phyloP scores from a whole-genome alignment of 495 filamentous ascomycete genomes.

The Penicillium malachiteum region DNA sequence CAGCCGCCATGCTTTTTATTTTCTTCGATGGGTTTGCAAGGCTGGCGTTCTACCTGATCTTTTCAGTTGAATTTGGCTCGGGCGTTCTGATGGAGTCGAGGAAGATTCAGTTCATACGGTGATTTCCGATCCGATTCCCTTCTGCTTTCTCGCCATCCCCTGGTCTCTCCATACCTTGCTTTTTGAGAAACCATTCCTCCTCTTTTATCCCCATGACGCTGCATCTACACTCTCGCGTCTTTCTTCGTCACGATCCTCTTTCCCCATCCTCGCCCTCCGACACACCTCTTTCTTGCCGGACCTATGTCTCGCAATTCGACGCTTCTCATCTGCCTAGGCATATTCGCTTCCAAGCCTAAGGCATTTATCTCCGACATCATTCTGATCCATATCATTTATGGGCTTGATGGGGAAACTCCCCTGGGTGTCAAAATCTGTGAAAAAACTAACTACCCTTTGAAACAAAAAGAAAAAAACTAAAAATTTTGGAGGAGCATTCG shows the following conservation, averaged over 20 bases:
- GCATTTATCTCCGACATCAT: background rate
- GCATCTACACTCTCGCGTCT: background rate
- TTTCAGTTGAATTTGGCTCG: conserved; percentile 19
- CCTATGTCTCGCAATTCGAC: background rate
- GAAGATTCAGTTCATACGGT: conserved; percentile 4
- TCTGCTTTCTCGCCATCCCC: background rate
- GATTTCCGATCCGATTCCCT: background rate
- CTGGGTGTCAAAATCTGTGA: conserved; percentile 1
- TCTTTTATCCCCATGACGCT: background rate
- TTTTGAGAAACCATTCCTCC: background rate
- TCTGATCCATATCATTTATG: conserved; percentile 2
- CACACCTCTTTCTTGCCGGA: background rate
- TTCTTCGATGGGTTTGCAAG: conserved; percentile 6
- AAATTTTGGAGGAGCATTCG: conserved; percentile 33
- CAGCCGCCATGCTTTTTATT: conserved; percentile 7
- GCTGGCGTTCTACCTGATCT: conserved; percentile 23
- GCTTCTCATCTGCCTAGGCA: background rate
- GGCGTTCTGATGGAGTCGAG: conserved; percentile 21
- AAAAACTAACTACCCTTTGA: conserved; percentile 8
- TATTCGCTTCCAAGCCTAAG: background rate
- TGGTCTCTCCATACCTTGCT: background rate
- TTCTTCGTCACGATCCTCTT: background rate
- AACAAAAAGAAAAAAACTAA: conserved; percentile 21
- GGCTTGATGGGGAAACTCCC: background rate
- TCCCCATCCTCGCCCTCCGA: too few relatives aligned